Percentiles rank a stretch among this genome's conserved stretches.
phyloP scores from a whole-genome alignment of 768 basidiomycete species.

The Trametes cinnabarina region DNA sequence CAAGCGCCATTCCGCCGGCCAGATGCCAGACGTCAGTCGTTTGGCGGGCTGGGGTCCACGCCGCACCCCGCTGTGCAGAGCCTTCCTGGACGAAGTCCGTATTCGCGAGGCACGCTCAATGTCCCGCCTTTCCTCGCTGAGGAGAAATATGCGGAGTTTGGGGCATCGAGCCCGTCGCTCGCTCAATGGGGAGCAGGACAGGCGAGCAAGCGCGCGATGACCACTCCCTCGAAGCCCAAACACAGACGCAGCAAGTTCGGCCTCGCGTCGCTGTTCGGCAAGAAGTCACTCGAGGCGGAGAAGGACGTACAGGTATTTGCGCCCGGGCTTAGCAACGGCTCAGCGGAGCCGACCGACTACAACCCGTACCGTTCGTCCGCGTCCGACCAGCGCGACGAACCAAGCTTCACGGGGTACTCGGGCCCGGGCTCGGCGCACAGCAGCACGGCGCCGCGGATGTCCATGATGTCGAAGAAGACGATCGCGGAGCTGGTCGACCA shows the following conservation, averaged over 20 bases:
- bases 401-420: conserved; percentile 44
- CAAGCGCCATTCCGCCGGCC: conserved; percentile 57
- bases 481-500: conserved; percentile 82
- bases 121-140: conserved; percentile 27
- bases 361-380: conserved; percentile 29
- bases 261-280: conserved; percentile 64
- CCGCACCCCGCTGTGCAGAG: conserved; percentile 54
- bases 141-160: conserved; percentile 68
- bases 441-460: conserved; percentile 50
- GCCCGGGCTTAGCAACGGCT: background rate
- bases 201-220: conserved; percentile 15
- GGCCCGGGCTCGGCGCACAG: conserved; percentile 53
- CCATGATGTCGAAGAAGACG: conserved; percentile 64
- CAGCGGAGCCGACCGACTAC: conserved; percentile 13
- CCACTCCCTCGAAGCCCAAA: conserved; percentile 24
- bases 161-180: conserved; percentile 60
- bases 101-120: conserved; percentile 14
- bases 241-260: conserved; percentile 79
- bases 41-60: conserved; percentile 61
- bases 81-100: conserved; percentile 36
- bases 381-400: conserved; percentile 44
- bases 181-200: conserved; percentile 26
- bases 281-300: conserved; percentile 32
- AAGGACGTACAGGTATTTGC: conserved; percentile 5
- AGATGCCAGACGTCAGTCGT: conserved; percentile 72